phyloP scores from a whole-genome alignment of 164 flowering plant genomes.

The Brasenia schreberi region DNA sequence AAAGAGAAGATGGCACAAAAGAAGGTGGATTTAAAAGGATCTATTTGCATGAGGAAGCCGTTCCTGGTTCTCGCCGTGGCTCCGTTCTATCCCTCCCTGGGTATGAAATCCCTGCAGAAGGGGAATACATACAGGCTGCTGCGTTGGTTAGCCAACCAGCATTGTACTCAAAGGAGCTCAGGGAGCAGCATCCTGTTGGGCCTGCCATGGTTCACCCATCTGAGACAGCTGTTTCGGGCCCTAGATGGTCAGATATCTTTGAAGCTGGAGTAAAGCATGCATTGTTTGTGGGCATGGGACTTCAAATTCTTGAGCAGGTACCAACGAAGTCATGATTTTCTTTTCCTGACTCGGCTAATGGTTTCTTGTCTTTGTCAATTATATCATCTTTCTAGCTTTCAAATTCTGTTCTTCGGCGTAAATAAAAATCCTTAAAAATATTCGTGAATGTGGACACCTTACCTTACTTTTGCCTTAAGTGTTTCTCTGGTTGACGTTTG shows the following conservation, averaged over 20 bases:
- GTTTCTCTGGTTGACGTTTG: no score
- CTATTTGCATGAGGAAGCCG: conserved; percentile 39
- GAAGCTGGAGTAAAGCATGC: conserved; percentile 56
- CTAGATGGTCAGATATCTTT: conserved; percentile 31
- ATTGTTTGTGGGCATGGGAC: conserved; percentile 39
- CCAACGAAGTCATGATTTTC: not conserved
- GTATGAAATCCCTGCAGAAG: conserved; percentile 16
- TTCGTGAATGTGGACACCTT: no score
- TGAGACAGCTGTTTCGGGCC: conserved; percentile 24
- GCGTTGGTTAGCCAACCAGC: conserved; percentile 50
- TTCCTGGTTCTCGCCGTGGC: conserved; percentile 30
- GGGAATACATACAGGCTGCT: conserved; percentile 37
- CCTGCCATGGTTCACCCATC: conserved; percentile 48
- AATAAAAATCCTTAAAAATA: no score
- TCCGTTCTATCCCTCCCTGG: conserved; percentile 41
- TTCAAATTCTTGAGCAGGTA: conserved; percentile 61
- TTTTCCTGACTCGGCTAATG: not conserved
- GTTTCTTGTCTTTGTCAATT: no score
- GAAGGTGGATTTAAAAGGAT: conserved; percentile 44
- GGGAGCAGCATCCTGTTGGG: conserved; percentile 34
- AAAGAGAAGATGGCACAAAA: conserved; percentile 36
- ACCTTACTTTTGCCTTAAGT: no score
- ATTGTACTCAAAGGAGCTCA: conserved; percentile 36
- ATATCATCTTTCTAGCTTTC: no score
- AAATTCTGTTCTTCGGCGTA: no score